A percentile compares a stretch with the other conserved stretches of the same genome.
phyloP scores from a whole-genome alignment of 768 basidiomycete genomes.

The Phanerodontia chrysosporium region DNA sequence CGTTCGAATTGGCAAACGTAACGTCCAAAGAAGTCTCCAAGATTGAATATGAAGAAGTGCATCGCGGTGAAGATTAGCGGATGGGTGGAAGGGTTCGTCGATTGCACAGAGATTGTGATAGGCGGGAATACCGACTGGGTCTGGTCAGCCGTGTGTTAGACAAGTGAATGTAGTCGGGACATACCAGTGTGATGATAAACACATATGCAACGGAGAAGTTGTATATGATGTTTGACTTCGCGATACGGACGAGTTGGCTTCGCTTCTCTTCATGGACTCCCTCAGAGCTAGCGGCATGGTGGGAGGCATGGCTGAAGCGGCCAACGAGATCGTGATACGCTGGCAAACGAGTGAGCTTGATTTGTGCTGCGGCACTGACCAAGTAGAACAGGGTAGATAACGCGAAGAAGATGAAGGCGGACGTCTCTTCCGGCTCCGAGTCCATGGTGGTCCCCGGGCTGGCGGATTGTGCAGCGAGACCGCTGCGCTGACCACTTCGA shows the following conservation, averaged over 20 bases:
- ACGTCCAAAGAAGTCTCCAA: slow-evolving; percentile 69
- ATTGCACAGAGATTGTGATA: slow-evolving; percentile 71
- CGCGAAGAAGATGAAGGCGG: slow-evolving; percentile 71
- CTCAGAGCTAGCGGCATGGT: neutral
- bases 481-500: slow-evolving; percentile 66
- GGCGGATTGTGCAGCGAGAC: slow-evolving; percentile 44
- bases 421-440: slow-evolving; percentile 52
- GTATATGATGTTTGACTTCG: slow-evolving; percentile 61
- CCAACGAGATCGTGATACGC: slow-evolving; percentile 53
- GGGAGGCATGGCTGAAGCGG: slow-evolving; percentile 23
- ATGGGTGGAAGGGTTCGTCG: slow-evolving; percentile 62
- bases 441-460: neutral
- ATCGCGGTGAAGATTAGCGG: slow-evolving; percentile 79
- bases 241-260: slow-evolving; percentile 45
- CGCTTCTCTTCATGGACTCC: slow-evolving; percentile 26
- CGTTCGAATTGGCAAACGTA: slow-evolving; percentile 61
- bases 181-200: slow-evolving; percentile 76
- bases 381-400: slow-evolving; percentile 65
- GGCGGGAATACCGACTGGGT: slow-evolving; percentile 81
- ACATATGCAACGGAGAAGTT: slow-evolving; percentile 73
- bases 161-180: slow-evolving; percentile 16
- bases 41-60: slow-evolving; percentile 75
- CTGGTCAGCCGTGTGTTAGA: slow-evolving; percentile 3
- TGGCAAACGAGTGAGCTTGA: slow-evolving; percentile 54
- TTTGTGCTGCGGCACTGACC: slow-evolving; percentile 47